phyloP scores from a whole-genome alignment of 176 grass and related monocot species.

The Coix lacrymajobi region DNA sequence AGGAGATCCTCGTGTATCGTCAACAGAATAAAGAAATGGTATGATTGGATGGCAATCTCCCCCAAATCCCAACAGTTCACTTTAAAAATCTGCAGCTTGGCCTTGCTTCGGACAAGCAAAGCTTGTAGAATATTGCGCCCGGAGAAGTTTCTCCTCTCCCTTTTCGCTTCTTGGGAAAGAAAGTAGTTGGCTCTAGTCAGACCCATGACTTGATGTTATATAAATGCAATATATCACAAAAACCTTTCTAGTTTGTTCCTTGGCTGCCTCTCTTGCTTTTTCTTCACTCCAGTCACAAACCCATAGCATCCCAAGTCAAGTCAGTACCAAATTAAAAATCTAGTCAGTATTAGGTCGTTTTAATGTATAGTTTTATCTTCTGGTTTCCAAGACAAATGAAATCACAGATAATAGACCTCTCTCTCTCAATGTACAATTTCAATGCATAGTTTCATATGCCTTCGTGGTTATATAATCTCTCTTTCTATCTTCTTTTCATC shows the following conservation, averaged over 20 bases:
- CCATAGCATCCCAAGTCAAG: neutral
- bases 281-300: neutral
- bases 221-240: neutral
- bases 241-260: neutral
- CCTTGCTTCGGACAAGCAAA: conserved; percentile 15
- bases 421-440: too few relatives aligned
- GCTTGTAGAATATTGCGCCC: neutral
- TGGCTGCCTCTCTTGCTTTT: neutral
- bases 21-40: conserved; percentile 8
- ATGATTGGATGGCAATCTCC: conserved; percentile 13
- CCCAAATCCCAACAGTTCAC: conserved; percentile 36
- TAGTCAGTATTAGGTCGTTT: neutral
- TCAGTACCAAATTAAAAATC: neutral
- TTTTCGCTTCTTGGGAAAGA: conserved; percentile 1
- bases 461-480: too few relatives aligned
- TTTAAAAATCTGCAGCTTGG: conserved; percentile 24
- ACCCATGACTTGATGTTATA: conserved; percentile 8
- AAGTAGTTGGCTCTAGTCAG: conserved; percentile 19
- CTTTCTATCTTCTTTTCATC: too few relatives aligned
- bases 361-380: too few relatives aligned
- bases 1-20: conserved; percentile 32
- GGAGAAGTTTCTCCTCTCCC: neutral
- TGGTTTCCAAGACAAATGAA: too few relatives aligned
- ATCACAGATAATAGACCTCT: too few relatives aligned
- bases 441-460: too few relatives aligned